These are phyloP conservation scores for Aspergillus proliferans DNA, from an alignment of 2,329 filamentous ascomycete species.

Conservation along the genomic window DNA sequence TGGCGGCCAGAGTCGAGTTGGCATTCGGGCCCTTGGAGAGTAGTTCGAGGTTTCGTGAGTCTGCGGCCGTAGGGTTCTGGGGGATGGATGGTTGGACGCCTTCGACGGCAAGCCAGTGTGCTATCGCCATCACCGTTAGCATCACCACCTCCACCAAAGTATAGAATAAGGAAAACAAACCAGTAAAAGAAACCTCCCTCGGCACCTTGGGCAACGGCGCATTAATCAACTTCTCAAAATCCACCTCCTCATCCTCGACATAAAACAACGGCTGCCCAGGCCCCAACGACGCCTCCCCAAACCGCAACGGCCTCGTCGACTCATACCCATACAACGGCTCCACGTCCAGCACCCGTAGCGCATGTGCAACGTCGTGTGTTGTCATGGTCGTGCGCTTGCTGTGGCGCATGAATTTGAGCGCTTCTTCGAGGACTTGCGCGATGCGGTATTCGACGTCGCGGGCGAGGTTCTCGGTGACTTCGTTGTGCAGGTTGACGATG, in stretches of 20 bases:
- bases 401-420: constrained; percentile 93
- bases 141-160: constrained; percentile 2
- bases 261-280: constrained; percentile 94
- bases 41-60: constrained; percentile 76
- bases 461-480: constrained; percentile 78
- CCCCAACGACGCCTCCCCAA: constrained; percentile 88
- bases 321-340: constrained; percentile 97
- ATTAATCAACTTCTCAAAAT: constrained; percentile 98
- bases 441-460: constrained; percentile 95
- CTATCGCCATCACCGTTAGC: constrained; percentile 41
- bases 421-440: constrained; percentile 87
- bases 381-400: constrained; percentile 78
- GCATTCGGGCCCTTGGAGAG: constrained; percentile 84
- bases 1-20: constrained; percentile 75
- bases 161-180: constrained; percentile 43
- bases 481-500: constrained; percentile 71
- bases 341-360: constrained; percentile 78
- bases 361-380: constrained; percentile 83
- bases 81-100: constrained; percentile 94
- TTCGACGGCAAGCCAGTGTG: constrained; percentile 96
- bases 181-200: constrained; percentile 83
- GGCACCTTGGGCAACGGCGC: constrained; percentile 91
- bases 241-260: constrained; percentile 95
- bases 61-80: constrained; percentile 84
- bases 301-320: constrained; percentile 78